These are phyloP conservation scores for Termitomyces sp. DNA, from an alignment of 768 basidiomycete genomes.

Conservation along the genomic window DNA sequence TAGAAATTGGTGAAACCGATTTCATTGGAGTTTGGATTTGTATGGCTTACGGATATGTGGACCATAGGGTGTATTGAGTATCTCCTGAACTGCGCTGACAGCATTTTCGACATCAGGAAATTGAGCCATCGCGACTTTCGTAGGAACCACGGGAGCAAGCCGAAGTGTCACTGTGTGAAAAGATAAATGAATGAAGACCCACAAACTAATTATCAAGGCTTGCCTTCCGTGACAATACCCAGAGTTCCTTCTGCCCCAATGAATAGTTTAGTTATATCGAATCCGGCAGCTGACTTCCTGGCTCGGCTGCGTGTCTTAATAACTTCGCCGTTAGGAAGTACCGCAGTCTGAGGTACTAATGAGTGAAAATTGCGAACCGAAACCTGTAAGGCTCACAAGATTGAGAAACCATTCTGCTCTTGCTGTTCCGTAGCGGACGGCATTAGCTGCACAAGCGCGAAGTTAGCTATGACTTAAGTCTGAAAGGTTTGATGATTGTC, in stretches of 20 bases:
- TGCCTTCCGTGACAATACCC: constrained; percentile 87
- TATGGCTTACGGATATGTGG: constrained; percentile 62
- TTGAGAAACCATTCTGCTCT: constrained; percentile 88
- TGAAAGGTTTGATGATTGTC: constrained; percentile 14
- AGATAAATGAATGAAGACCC: not conserved
- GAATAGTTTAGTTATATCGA: constrained; percentile 84
- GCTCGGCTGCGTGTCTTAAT: constrained; percentile 81
- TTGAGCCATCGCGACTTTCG: constrained; percentile 84
- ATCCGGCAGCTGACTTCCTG: constrained; percentile 85
- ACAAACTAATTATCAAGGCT: not conserved
- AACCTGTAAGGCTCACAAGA: constrained; percentile 43
- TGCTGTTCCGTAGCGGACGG: constrained; percentile 84
- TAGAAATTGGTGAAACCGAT: not conserved
- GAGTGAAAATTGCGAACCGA: constrained; percentile 10
- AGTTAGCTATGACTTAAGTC: not conserved
- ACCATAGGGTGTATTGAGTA: constrained; percentile 66
- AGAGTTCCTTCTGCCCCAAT: constrained; percentile 89
- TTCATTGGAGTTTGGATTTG: not conserved
- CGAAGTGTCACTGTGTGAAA: constrained; percentile 65
- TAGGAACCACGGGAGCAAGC: constrained; percentile 77
- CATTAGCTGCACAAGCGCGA: constrained; percentile 52
- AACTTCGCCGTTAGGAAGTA: constrained; percentile 80
- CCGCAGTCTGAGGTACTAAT: constrained; percentile 60
- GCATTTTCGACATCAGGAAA: constrained; percentile 80
- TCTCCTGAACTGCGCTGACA: constrained; percentile 78